Evolutionary conservation across 2,329 filamentous ascomycete genomes (phyloP).

Genomic region (Bipolaris cookei): DNA sequence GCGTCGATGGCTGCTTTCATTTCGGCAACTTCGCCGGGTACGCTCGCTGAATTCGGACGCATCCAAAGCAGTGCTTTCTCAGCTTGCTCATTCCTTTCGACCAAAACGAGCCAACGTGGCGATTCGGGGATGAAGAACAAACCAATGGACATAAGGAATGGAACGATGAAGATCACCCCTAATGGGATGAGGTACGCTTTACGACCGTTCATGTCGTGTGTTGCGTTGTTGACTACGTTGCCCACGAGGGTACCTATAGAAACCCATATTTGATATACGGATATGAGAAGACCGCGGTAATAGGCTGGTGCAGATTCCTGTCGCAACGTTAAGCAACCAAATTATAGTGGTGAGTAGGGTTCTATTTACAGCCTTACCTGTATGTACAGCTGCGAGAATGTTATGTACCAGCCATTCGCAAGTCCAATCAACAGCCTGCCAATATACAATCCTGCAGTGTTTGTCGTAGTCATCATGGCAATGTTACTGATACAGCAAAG

Average conservation of each 20-base stretch:
- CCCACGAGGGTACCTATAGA: constrained; percentile 54
- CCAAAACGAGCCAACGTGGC: constrained; percentile 54
- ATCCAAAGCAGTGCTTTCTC: constrained; percentile 37
- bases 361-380: constrained; percentile 38
- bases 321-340: neutral
- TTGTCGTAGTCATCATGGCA: constrained; percentile 63
- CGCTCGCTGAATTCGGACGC: constrained; percentile 30
- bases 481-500: constrained; percentile 55
- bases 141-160: constrained; percentile 54
- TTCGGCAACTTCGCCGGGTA: constrained; percentile 32
- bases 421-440: constrained; percentile 64
- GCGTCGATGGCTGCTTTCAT: constrained; percentile 39
- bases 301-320: constrained; percentile 57
- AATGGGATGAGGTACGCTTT: constrained; percentile 56
- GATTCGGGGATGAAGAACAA: constrained; percentile 44
- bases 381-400: constrained; percentile 60
- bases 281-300: constrained; percentile 59
- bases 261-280: constrained; percentile 58
- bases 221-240: constrained; percentile 60
- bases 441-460: constrained; percentile 61
- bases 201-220: constrained; percentile 28
- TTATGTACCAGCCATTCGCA: constrained; percentile 61
- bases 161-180: constrained; percentile 61
- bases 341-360: neutral
- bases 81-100: constrained; percentile 28